Percentiles rank a stretch among this genome's conserved stretches.
These are phyloP conservation scores for Cucurbitaria berberidis DNA, from an alignment of 2,329 filamentous ascomycete genomes.

Conservation along the genomic window DNA sequence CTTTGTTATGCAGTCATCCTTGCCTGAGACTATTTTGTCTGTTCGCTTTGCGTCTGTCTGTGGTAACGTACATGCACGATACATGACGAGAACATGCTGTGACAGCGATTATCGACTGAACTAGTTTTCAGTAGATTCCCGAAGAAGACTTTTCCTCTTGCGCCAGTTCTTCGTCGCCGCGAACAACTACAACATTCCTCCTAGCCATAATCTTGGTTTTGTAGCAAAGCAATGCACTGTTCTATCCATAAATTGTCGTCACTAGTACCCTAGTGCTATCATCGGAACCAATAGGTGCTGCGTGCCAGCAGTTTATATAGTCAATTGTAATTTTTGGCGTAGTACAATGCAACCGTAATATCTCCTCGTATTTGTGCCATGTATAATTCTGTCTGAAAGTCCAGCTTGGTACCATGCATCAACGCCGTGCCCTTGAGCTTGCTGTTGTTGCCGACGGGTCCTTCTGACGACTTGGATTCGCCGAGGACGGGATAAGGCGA, in stretches of 20 bases:
- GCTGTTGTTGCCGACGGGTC: conserved; percentile 63
- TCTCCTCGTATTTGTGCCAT: conserved; percentile 67
- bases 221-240: neutral
- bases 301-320: neutral
- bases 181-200: neutral
- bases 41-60: neutral
- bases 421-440: conserved; percentile 64
- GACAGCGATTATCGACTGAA: neutral
- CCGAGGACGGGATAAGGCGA: conserved; percentile 48
- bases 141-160: neutral
- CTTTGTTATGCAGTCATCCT: no score
- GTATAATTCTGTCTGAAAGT: conserved; percentile 68
- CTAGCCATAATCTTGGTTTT: neutral
- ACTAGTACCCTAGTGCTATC: neutral
- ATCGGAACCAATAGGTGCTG: neutral
- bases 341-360: conserved; percentile 66
- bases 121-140: neutral
- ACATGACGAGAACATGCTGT: neutral
- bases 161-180: neutral
- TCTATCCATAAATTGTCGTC: neutral
- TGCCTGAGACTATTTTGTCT: no score
- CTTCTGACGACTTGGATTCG: conserved; percentile 53
- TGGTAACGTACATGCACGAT: neutral
- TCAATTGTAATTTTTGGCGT: conserved; percentile 11
- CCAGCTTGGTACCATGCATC: conserved; percentile 67